phyloP scores from a whole-genome alignment of 768 basidiomycete genomes.

The Russula olivacea region DNA sequence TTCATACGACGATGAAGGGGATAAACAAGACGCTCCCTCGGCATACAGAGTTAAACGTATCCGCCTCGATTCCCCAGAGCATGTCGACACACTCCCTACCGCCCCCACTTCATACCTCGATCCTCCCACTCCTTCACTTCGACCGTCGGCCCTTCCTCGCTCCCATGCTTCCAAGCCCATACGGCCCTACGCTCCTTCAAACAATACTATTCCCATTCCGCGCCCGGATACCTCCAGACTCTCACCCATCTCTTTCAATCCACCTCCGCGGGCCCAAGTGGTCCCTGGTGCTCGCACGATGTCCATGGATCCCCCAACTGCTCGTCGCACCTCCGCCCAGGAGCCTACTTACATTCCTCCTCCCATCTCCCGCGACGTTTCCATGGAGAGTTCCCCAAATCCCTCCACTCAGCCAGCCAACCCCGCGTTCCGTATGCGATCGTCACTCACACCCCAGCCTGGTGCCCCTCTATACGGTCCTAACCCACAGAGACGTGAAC shows the following conservation, averaged over 20 bases:
- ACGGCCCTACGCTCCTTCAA: constrained; percentile 20
- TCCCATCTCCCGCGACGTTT: constrained; percentile 36
- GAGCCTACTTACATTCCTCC: constrained; percentile 30
- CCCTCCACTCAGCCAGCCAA: constrained; percentile 33
- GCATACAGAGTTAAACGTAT: constrained; percentile 29
- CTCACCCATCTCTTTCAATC: constrained; percentile 7
- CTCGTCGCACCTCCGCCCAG: constrained; percentile 23
- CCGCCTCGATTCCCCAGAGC: constrained; percentile 23
- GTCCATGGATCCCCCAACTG: constrained; percentile 57
- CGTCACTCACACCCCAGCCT: constrained; percentile 68
- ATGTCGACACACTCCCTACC: background rate
- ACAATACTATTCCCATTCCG: constrained; percentile 19
- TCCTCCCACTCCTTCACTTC: constrained; percentile 23
- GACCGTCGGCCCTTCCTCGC: constrained; percentile 8
- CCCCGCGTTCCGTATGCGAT: constrained; percentile 55
- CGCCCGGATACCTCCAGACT: constrained; percentile 22
- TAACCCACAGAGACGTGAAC: constrained; percentile 35
- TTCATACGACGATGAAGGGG: constrained; percentile 22
- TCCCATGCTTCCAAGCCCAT: constrained; percentile 3
- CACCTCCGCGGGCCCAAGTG: constrained; percentile 2
- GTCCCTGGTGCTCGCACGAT: constrained; percentile 48
- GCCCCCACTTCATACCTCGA: constrained; percentile 16
- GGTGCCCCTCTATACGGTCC: constrained; percentile 40
- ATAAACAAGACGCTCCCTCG: constrained; percentile 14
- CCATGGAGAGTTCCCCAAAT: constrained; percentile 39